phyloP scores from a whole-genome alignment of 805 yeast species.

The Kuraishia hungarica region DNA sequence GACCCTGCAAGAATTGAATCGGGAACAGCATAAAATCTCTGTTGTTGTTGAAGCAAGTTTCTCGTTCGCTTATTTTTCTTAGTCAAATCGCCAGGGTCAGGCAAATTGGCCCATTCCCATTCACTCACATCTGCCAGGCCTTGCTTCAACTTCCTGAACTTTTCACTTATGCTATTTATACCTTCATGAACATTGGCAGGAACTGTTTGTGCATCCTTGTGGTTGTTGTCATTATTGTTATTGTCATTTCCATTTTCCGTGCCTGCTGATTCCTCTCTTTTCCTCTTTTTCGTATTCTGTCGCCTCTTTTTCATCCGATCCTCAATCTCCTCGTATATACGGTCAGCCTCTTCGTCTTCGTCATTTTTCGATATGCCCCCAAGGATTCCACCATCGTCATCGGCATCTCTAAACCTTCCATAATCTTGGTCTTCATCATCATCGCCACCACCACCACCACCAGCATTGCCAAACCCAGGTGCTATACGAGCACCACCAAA shows the following conservation, averaged over 20 bases:
- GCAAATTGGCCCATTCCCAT: constrained; percentile 74
- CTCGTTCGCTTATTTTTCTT: constrained; percentile 67
- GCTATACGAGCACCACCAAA: constrained; percentile 38
- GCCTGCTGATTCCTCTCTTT: constrained; percentile 6
- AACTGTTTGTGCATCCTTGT: background rate
- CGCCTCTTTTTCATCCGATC: constrained; percentile 28
- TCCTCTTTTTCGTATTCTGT: constrained; percentile 2
- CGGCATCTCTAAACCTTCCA: constrained; percentile 18
- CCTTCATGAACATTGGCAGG: constrained; percentile 14
- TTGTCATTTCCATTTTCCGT: constrained; percentile 7
- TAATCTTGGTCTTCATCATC: constrained; percentile 25
- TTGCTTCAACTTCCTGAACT: constrained; percentile 63
- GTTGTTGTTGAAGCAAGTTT: constrained; percentile 48
- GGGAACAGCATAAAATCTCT: constrained; percentile 76
- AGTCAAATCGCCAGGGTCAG: constrained; percentile 87
- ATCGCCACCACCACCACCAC: constrained; percentile 19
- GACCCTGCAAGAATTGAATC: constrained; percentile 48
- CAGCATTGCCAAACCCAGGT: constrained; percentile 16
- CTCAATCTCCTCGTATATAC: constrained; percentile 61
- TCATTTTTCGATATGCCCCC: constrained; percentile 19
- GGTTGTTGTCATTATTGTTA: constrained; percentile 2
- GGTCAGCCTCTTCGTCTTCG: constrained; percentile 76
- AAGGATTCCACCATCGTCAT: constrained; percentile 19
- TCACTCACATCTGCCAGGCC: constrained; percentile 48
- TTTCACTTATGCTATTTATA: constrained; percentile 30